Conservation (phyloP, 345 rosid genomes). For the Bruguiera gymnorhiza region DNA sequence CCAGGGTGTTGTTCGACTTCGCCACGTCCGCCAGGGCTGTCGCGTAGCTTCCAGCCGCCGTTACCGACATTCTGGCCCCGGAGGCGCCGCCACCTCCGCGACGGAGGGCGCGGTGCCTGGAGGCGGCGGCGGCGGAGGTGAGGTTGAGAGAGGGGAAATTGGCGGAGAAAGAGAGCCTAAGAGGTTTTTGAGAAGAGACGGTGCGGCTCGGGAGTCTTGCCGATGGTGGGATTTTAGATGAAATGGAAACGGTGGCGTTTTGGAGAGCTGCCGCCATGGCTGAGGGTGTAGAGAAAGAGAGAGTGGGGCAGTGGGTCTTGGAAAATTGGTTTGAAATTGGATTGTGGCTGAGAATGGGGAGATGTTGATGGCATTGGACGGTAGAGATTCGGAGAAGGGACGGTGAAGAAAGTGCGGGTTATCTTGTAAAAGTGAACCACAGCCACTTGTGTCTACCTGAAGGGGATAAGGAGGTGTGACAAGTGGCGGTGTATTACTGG, state of each 20-base stretch:
- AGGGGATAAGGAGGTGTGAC: slow-evolving; percentile 11
- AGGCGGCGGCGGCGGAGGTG: slow-evolving; percentile 4
- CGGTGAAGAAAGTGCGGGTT: slow-evolving; percentile 12
- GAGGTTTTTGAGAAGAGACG: slow-evolving; percentile 30
- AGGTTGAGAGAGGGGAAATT: slow-evolving; percentile 23
- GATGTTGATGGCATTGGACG: slow-evolving; percentile 1
- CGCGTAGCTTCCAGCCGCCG: slow-evolving; percentile 75
- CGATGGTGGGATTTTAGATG: slow-evolving; percentile 46
- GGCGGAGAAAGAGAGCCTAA: slow-evolving; percentile 46
- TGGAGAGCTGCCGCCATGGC: slow-evolving; percentile 72
- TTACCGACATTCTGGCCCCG: slow-evolving; percentile 54
- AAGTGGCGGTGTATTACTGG: background rate
- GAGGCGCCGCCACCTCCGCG: slow-evolving; percentile 21
- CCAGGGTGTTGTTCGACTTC: slow-evolving; percentile 53
- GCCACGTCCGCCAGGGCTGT: slow-evolving; percentile 73
- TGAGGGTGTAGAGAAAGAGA: slow-evolving; percentile 3
- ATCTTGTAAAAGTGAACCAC: slow-evolving; percentile 14
- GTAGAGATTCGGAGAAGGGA: background rate
- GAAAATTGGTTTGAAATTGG: background rate
- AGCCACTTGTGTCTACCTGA: slow-evolving; percentile 3
- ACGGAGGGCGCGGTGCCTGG: slow-evolving; percentile 27
- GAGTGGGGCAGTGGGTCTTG: background rate
- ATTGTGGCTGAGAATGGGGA: background rate
- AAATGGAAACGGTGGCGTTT: slow-evolving; percentile 47
- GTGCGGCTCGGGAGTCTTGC: slow-evolving; percentile 28